Evolutionary conservation across 768 basidiomycete species (phyloP).

Genomic region (Amanita brunnescens): DNA sequence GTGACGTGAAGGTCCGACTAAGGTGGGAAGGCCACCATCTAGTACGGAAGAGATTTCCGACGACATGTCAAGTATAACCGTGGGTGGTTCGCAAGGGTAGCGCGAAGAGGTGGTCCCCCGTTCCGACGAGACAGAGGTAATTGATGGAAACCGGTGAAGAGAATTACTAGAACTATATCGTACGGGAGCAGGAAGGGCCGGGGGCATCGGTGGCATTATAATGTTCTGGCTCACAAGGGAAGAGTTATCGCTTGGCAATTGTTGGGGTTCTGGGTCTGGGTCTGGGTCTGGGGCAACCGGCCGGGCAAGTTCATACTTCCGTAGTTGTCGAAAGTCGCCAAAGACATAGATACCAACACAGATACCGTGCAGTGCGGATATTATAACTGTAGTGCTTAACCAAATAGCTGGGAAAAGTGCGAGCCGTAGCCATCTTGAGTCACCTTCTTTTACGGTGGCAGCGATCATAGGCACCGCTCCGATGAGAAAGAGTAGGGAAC

Average conservation of each 20-base stretch:
- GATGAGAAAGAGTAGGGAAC: constrained; percentile 33
- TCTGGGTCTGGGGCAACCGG: constrained; percentile 47
- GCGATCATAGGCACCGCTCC: constrained; percentile 41
- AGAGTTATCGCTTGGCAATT: background rate
- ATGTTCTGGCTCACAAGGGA: background rate
- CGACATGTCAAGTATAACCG: background rate
- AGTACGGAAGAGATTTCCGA: background rate
- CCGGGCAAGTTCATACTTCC: constrained; percentile 46
- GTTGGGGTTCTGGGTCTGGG: constrained; percentile 35
- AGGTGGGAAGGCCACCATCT: no score
- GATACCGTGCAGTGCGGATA: constrained; percentile 62
- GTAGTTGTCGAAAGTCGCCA: constrained; percentile 70
- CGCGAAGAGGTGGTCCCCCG: background rate
- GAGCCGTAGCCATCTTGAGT: constrained; percentile 50
- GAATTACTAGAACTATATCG: background rate
- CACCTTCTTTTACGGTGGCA: constrained; percentile 35
- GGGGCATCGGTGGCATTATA: constrained; percentile 5
- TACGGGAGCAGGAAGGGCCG: background rate
- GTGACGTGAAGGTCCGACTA: no score
- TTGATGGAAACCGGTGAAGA: background rate
- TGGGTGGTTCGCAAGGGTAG: background rate
- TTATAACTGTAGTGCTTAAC: constrained; percentile 54
- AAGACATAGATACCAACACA: constrained; percentile 75
- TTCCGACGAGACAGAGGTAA: background rate
- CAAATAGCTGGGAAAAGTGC: constrained; percentile 59